These are phyloP conservation scores for Microdochium paspali DNA, from an alignment of 2,329 filamentous ascomycete genomes.

Conservation along the genomic window DNA sequence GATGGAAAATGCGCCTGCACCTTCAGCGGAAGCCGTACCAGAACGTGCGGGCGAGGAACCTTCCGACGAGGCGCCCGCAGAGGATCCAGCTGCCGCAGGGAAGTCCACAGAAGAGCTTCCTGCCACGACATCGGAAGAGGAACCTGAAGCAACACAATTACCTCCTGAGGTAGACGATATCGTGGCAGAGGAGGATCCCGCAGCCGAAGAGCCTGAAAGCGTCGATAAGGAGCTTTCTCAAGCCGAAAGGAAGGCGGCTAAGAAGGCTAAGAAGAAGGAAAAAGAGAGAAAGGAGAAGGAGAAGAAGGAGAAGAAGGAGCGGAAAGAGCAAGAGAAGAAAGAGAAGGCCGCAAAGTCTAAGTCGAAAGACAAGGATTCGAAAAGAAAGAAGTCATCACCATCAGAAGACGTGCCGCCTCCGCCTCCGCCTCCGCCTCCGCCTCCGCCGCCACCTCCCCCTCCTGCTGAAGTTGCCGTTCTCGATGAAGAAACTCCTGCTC, in stretches of 20 bases:
- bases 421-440: not conserved
- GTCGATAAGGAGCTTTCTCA: not conserved
- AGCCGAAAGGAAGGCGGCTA: not conserved
- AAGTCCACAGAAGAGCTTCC: not conserved
- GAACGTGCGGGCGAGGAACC: not conserved
- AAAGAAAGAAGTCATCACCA: conserved; percentile 1
- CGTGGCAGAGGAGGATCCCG: not conserved
- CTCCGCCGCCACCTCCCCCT: not conserved
- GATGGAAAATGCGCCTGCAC: not conserved
- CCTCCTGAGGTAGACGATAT: too few species aligned
- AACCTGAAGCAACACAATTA: not conserved
- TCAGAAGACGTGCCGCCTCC: conserved; percentile 1
- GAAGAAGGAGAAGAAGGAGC: conserved; percentile 8
- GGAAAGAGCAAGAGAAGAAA: conserved; percentile 6
- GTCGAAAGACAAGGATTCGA: not conserved
- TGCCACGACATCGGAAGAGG: not conserved
- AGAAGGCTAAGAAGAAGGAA: conserved; percentile 9
- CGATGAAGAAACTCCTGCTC: not conserved
- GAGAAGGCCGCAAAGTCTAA: conserved; percentile 3
- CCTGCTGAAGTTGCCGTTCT: not conserved
- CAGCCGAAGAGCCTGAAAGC: not conserved
- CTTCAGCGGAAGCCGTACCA: too few species aligned
- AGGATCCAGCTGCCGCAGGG: not conserved
- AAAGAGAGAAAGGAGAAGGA: conserved; percentile 9
- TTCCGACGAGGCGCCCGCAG: not conserved